These are phyloP conservation scores for Cladosporium sp. DNA, from an alignment of 2,329 filamentous ascomycete genomes.

Conservation along the genomic window DNA sequence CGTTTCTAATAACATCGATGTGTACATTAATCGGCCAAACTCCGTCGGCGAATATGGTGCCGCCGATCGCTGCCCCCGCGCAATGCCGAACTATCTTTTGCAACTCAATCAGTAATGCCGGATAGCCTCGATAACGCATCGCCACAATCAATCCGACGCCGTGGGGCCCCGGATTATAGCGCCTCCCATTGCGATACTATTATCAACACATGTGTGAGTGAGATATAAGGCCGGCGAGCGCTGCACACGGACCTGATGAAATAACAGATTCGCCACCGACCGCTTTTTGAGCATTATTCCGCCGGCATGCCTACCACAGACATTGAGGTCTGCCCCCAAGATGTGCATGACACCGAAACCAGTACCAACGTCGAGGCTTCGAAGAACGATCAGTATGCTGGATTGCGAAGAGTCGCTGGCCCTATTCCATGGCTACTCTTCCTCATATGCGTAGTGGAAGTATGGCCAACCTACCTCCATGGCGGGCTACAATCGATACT, in stretches of 20 bases:
- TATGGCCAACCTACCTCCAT: background rate
- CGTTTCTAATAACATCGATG: background rate
- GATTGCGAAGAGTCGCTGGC: background rate
- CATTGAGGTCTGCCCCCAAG: background rate
- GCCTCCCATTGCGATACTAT: background rate
- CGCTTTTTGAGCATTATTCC: background rate
- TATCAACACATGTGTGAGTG: background rate
- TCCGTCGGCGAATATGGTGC: background rate
- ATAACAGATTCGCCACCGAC: background rate
- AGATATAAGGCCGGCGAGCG: background rate
- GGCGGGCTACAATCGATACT: background rate
- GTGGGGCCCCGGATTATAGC: background rate
- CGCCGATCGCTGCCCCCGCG: background rate
- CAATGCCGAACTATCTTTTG: background rate
- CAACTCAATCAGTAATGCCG: background rate
- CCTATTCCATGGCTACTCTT: slow-evolving; percentile 1
- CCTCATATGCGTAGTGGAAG: background rate
- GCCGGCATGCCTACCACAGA: background rate
- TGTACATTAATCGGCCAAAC: background rate
- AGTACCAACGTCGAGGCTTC: background rate
- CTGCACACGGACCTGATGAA: background rate
- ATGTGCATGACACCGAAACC: background rate
- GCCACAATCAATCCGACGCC: background rate
- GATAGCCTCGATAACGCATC: background rate
- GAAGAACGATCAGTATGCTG: background rate